phyloP scores from a whole-genome alignment of 2,329 filamentous ascomycete species.

The Alternaria sp. region DNA sequence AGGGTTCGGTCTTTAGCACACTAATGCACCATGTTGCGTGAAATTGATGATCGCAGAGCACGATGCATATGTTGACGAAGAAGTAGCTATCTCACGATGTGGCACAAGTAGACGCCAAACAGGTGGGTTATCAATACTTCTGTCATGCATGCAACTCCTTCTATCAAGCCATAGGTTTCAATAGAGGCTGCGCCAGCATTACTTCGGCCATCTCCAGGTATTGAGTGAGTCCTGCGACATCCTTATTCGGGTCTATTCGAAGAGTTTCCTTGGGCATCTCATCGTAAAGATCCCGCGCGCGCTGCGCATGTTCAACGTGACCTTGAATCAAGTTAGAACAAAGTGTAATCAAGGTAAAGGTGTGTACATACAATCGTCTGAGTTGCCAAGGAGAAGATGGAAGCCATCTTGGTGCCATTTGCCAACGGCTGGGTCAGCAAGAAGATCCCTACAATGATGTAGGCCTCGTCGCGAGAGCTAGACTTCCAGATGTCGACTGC shows the following conservation, averaged over 20 bases:
- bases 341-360: background rate
- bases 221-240: background rate
- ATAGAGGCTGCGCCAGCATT: background rate
- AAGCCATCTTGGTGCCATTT: background rate
- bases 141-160: background rate
- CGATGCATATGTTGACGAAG: background rate
- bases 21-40: background rate
- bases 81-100: background rate
- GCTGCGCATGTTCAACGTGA: background rate
- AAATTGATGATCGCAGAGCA: background rate
- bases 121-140: background rate
- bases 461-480: background rate
- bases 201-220: background rate
- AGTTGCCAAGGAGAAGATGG: background rate
- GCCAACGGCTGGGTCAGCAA: background rate
- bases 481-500: background rate
- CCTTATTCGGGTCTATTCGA: background rate
- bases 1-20: conserved; percentile 1
- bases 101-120: background rate
- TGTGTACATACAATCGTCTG: background rate
- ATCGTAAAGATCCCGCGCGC: background rate
- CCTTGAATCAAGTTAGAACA: background rate
- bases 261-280: background rate
- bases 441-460: background rate
- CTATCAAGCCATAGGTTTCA: background rate